Evolutionary conservation across 2,329 filamentous ascomycete species (phyloP).

Genomic region (Furcasterigmium furcatum): DNA sequence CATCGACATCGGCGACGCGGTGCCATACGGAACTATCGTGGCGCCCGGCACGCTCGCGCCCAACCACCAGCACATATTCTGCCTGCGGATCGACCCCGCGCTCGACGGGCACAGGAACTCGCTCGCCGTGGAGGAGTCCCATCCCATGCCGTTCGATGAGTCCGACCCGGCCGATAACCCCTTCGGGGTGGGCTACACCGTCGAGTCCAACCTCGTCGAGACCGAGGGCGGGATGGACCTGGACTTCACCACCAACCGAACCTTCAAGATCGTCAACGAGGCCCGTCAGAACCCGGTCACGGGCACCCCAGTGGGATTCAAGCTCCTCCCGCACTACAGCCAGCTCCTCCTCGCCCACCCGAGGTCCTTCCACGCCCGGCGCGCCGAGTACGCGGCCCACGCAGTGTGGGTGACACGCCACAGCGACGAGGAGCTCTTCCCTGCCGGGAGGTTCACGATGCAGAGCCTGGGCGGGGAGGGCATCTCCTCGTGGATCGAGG

Average conservation of each 20-base stretch:
- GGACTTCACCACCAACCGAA: conserved; percentile 42
- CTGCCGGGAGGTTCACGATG: conserved; percentile 39
- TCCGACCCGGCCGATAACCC: conserved; percentile 35
- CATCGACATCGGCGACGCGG: conserved; percentile 49
- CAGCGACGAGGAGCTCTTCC: conserved; percentile 37
- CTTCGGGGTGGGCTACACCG: conserved; percentile 43
- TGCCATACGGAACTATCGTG: conserved; percentile 60
- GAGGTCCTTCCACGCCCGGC: conserved; percentile 31
- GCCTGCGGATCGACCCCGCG: conserved; percentile 61
- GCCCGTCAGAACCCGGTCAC: conserved; percentile 36
- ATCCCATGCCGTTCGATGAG: conserved; percentile 35
- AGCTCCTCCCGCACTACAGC: conserved; percentile 41
- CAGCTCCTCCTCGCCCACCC: conserved; percentile 38
- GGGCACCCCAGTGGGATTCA: conserved; percentile 41
- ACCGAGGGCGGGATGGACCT: conserved; percentile 45
- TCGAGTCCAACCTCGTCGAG: conserved; percentile 38
- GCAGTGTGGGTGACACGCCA: conserved; percentile 43
- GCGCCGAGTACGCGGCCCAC: conserved; percentile 39
- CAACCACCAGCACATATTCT: conserved; percentile 68
- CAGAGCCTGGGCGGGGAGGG: conserved; percentile 41
- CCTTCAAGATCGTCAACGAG: conserved; percentile 47
- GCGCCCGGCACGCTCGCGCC: conserved; percentile 59
- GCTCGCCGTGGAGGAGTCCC: conserved; percentile 34
- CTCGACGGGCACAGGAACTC: conserved; percentile 59
- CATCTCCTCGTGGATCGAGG: conserved; percentile 34